phyloP scores from a whole-genome alignment of 2,329 filamentous ascomycete species.

The Pseudovirgaria hyperparasitica region DNA sequence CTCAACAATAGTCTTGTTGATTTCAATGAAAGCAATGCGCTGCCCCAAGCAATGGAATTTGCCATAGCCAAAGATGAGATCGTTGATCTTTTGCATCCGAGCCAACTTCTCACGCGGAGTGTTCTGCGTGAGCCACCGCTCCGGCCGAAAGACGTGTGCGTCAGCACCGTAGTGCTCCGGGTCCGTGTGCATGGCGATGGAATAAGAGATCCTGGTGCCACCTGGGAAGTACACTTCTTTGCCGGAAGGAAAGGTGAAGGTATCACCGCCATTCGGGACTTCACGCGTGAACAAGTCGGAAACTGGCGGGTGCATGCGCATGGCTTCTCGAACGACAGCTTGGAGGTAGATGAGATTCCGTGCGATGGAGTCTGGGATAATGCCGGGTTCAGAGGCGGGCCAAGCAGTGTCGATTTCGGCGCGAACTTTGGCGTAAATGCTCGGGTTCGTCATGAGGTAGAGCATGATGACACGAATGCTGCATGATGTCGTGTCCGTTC shows the following conservation, averaged over 20 bases:
- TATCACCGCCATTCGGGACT: slow-evolving; percentile 19
- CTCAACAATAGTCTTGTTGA: slow-evolving; percentile 31
- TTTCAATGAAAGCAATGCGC: slow-evolving; percentile 21
- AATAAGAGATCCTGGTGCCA: slow-evolving; percentile 21
- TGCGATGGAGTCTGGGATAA: slow-evolving; percentile 37
- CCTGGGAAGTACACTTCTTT: slow-evolving; percentile 20
- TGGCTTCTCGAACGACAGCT: slow-evolving; percentile 34
- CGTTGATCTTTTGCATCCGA: slow-evolving; percentile 19
- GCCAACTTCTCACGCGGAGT: slow-evolving; percentile 13
- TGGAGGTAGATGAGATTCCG: slow-evolving; percentile 29
- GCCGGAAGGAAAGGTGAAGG: slow-evolving; percentile 14
- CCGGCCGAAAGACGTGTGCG: slow-evolving; percentile 33
- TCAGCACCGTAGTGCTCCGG: slow-evolving; percentile 23
- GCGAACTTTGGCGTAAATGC: slow-evolving; percentile 32
- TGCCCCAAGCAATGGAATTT: slow-evolving; percentile 22
- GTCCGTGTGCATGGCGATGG: slow-evolving; percentile 18
- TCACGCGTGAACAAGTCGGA: slow-evolving; percentile 19
- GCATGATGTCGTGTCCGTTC: slow-evolving; percentile 46
- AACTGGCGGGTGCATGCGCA: slow-evolving; percentile 32
- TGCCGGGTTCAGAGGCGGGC: slow-evolving; percentile 11
- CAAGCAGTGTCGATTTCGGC: slow-evolving; percentile 32
- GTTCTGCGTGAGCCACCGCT: slow-evolving; percentile 32
- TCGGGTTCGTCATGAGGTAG: slow-evolving; percentile 38
- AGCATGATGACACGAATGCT: slow-evolving; percentile 41
- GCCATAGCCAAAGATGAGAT: slow-evolving; percentile 25